Base-by-base conservation (phyloP, 75 land plant genomes). In the Ceratopteris richardii region DNA sequence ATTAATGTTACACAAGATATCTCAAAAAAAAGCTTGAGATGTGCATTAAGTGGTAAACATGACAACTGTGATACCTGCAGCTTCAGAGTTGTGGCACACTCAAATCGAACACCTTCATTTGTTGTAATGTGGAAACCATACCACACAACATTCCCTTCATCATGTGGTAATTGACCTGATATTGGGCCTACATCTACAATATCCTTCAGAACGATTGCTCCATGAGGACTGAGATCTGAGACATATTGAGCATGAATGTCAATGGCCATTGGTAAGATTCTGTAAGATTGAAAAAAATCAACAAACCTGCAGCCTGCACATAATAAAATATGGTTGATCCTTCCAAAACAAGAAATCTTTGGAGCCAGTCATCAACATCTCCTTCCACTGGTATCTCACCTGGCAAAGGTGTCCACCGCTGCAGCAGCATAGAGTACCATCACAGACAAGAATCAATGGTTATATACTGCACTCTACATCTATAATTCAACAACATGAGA, bases 351-450 rank as follows among this genome's bases (percentile, higher is more conserved):
- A 80, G 62, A 70, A 92, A 92, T 28, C 87, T 88, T 5, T 87
- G 95, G 39, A 92, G 72, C 97, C 97, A 92, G 40, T 92, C 97
- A 74, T 92, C 84, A 52, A 92, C 95, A 2, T 22, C 54, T 11
- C 88, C 97, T 63, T 92, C 97, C 26, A 88, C 56, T 27, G 86
- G 83, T 42, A 86, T 87, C 55, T 92, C 97, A 62, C 95, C 95
- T 50, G 87, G 86, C 52, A 88, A 54, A 21, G 94, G 73, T 28
- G 72, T 53, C 97, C 97, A 92, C 76, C 97, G 77, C 97, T 92
- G 58, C 37, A 33, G 37, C 37, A 33, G 37, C 37, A 33, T 9
- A 33, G n/a, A n/a, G n/a, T n/a, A n/a, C n/a, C n/a, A n/a, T n/a
- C n/a, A n/a, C n/a, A n/a, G n/a, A n/a, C n/a, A n/a, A n/a, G n/a